A percentile compares a stretch with the other conserved stretches of the same genome.
These are phyloP conservation scores for Hypocrella siamensis DNA, from an alignment of 2,329 filamentous ascomycete genomes.

Conservation along the genomic window DNA sequence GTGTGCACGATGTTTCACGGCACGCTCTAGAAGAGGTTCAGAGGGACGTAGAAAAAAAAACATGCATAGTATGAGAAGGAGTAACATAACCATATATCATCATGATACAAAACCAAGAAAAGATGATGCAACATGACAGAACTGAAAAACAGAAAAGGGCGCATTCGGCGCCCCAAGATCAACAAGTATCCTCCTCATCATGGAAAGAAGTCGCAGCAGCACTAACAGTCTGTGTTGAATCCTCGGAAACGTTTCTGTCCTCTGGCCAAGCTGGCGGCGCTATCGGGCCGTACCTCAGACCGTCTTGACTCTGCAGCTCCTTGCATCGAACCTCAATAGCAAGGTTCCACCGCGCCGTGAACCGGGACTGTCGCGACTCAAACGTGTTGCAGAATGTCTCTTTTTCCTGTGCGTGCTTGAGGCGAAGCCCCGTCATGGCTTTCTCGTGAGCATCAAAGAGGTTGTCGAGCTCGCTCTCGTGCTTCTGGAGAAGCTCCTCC, in stretches of 20 bases:
- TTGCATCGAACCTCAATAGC: constrained; percentile 35
- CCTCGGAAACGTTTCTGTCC: neutral
- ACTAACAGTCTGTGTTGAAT: neutral
- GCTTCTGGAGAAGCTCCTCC: constrained; percentile 40
- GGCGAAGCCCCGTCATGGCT: constrained; percentile 32
- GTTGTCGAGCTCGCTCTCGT: constrained; percentile 33
- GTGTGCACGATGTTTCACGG: too few relatives aligned
- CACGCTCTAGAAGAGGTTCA: too few relatives aligned
- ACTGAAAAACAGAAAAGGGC: too few relatives aligned
- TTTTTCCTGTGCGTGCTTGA: constrained; percentile 32
- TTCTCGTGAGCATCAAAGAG: constrained; percentile 28
- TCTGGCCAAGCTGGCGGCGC: constrained; percentile 16
- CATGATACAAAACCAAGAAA: too few relatives aligned
- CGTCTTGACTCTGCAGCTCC: constrained; percentile 30
- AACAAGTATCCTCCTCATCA: too few relatives aligned
- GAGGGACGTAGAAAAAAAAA: too few relatives aligned
- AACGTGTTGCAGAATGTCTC: constrained; percentile 30
- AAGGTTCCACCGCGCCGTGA: constrained; percentile 36
- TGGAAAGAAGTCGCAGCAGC: too few relatives aligned
- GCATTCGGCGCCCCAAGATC: too few relatives aligned
- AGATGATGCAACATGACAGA: too few relatives aligned
- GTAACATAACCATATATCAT: neutral
- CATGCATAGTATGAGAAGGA: neutral
- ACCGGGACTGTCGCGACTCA: constrained; percentile 23
- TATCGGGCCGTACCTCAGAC: constrained; percentile 23